Percentiles rank a stretch among this genome's conserved stretches.
Evolutionary conservation across 2,329 filamentous ascomycete genomes (phyloP).

Genomic region (Trichoderma sp.): DNA sequence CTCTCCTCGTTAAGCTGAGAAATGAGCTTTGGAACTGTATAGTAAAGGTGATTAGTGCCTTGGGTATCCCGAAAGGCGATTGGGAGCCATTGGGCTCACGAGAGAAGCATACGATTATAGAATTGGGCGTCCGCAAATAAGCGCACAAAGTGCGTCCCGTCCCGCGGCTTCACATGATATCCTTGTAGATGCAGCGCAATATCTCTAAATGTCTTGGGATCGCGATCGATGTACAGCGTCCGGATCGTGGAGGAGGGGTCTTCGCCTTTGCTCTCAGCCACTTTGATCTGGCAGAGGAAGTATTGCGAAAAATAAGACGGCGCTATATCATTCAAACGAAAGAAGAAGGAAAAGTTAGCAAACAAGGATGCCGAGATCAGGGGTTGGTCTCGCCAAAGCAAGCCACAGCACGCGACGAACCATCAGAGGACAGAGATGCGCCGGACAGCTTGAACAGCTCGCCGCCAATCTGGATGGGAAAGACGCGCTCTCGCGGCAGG

Average conservation of each 20-base stretch:
- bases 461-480: slow-evolving; percentile 70
- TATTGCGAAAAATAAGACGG: slow-evolving; percentile 96
- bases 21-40: slow-evolving; percentile 76
- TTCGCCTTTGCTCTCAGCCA: slow-evolving; percentile 58
- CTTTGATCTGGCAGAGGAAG: slow-evolving; percentile 77
- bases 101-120: slow-evolving; percentile 65
- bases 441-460: slow-evolving; percentile 72
- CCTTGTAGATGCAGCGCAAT: slow-evolving; percentile 90
- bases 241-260: slow-evolving; percentile 53
- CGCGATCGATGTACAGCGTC: slow-evolving; percentile 92
- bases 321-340: slow-evolving; percentile 49
- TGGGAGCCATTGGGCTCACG: background rate
- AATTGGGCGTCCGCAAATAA: slow-evolving; percentile 95
- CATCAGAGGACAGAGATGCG: slow-evolving; percentile 70
- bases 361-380: slow-evolving; percentile 7
- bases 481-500: slow-evolving; percentile 68
- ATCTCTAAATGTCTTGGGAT: slow-evolving; percentile 83
- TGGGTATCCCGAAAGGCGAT: background rate
- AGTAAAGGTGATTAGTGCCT: background rate
- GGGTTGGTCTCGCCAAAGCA: background rate
- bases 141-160: slow-evolving; percentile 85
- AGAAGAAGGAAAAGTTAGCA: background rate
- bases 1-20: slow-evolving; percentile 88
- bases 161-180: slow-evolving; percentile 78
- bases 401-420: slow-evolving; percentile 42